These are phyloP conservation scores for Nematodospora valgi DNA, from an alignment of 805 yeast genomes.

Conservation along the genomic window DNA sequence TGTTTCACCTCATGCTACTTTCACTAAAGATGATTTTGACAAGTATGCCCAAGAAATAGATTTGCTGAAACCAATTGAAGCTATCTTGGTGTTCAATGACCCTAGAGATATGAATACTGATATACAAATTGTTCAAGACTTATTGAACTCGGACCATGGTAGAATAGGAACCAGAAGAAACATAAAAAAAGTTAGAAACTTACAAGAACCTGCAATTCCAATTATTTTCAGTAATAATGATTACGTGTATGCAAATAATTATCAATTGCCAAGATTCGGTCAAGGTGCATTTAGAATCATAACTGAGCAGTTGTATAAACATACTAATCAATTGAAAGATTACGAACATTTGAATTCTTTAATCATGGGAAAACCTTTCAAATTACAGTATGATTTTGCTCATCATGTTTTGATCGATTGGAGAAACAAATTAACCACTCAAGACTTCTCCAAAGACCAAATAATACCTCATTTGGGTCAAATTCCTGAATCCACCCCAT, in stretches of 20 bases:
- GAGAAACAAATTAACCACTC: slow-evolving; percentile 35
- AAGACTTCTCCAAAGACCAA: slow-evolving; percentile 16
- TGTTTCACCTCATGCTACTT: slow-evolving; percentile 69
- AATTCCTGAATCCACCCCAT: slow-evolving; percentile 29
- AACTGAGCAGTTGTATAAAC: slow-evolving; percentile 57
- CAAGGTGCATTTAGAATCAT: slow-evolving; percentile 81
- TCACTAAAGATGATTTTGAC: slow-evolving; percentile 41
- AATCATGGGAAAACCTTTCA: slow-evolving; percentile 79
- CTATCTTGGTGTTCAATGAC: slow-evolving; percentile 80
- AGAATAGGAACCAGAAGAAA: slow-evolving; percentile 56
- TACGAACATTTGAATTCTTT: slow-evolving; percentile 43
- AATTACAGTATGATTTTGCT: slow-evolving; percentile 78
- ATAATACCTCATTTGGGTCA: slow-evolving; percentile 44
- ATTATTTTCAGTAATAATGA: slow-evolving; percentile 81
- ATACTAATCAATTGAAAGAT: slow-evolving; percentile 43
- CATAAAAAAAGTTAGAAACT: slow-evolving; percentile 9
- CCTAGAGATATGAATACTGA: slow-evolving; percentile 89
- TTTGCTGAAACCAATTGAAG: slow-evolving; percentile 53
- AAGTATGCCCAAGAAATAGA: slow-evolving; percentile 35
- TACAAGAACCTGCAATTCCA: slow-evolving; percentile 55
- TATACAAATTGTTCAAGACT: slow-evolving; percentile 69
- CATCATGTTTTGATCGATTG: slow-evolving; percentile 63
- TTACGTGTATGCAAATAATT: slow-evolving; percentile 84
- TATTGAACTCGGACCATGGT: slow-evolving; percentile 64
- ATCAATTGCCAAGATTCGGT: slow-evolving; percentile 74